Evolutionary conservation across 106 monocot genomes (phyloP), one percentile per base, ranked within the genome.

Genomic region (Allium sativum): DNA sequence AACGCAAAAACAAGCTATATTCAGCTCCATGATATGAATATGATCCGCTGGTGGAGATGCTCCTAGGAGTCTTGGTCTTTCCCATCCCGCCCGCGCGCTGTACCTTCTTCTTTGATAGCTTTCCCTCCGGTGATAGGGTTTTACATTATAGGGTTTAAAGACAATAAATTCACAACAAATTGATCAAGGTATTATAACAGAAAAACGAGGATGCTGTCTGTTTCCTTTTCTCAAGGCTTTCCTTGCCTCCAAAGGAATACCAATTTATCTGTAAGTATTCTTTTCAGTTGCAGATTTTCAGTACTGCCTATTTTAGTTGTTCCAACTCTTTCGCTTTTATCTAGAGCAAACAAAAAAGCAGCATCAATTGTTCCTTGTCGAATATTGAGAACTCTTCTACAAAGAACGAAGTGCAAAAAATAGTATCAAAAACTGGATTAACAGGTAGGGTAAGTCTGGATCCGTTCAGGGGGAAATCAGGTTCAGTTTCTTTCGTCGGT

Each of bases 401-500:
- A 65, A 17, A 42, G 31, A 45, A 60, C 7, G 59, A 42, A 13
- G 41, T 65, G 42, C 48, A 52, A 16, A 70, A 54, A 15, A 45
- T 7, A 16, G 16, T 15, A 9, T 40, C 8, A 48, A 61, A 21
- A 20, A 42, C 63, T 16, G 69, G 67, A 31, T 15, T 58, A 9
- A 15, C 48, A 9, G 69, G 62, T 12, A 72, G 61, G 64, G 43
- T 18, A 40, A 55, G 46, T 45, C 62, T 73, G 59, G 79, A 83
- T 9, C 72, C 83, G 0, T 76, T 83, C 41, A 53, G 72, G 19
- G 83, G 83, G 0, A 83, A 83, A 47, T 57, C 75, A n/a, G 83
- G 83, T 4, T 72, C 72, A 7, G 72, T 83, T 56, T 83, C 83
- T 9, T 83, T 83, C 65, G 75, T 72, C 46, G 79, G 83, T 18